Conservation (phyloP, 2,329 filamentous ascomycete species). For the Pseudogymnoascus sp. region DNA sequence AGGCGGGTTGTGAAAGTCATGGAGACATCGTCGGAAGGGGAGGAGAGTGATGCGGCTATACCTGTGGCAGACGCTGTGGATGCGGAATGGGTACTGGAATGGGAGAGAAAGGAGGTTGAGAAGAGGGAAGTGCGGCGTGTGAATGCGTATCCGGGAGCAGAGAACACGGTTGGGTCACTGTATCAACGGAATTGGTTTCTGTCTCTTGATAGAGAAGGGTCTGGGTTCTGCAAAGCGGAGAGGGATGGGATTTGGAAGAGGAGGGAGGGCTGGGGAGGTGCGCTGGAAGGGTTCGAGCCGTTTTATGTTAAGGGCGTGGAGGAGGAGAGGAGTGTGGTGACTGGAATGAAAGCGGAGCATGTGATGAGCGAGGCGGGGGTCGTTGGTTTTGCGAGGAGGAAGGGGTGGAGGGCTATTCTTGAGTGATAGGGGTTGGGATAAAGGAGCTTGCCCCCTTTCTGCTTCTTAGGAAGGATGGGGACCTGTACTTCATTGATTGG, state of each 20-base stretch:
- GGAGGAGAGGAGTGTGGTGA: slow-evolving; percentile 59
- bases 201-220: slow-evolving; percentile 51
- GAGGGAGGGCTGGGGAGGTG: slow-evolving; percentile 11
- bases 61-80: background rate
- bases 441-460: background rate
- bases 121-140: slow-evolving; percentile 48
- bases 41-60: background rate
- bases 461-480: background rate
- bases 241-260: slow-evolving; percentile 22
- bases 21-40: slow-evolving; percentile 16
- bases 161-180: slow-evolving; percentile 58
- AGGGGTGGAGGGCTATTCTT: slow-evolving; percentile 50
- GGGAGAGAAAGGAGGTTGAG: slow-evolving; percentile 39
- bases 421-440: slow-evolving; percentile 21
- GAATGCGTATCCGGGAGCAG: slow-evolving; percentile 61
- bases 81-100: slow-evolving; percentile 32
- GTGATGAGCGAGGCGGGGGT: slow-evolving; percentile 57
- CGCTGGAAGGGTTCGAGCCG: slow-evolving; percentile 37
- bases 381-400: slow-evolving; percentile 46
- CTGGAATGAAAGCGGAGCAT: slow-evolving; percentile 51
- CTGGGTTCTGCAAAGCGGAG: slow-evolving; percentile 45
- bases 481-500: background rate
- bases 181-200: slow-evolving; percentile 63
- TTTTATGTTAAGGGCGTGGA: slow-evolving; percentile 58
- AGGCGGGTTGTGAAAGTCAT: slow-evolving; percentile 21